Base-by-base conservation (phyloP, 345 rosid genomes). In the Citrus australasica region DNA sequence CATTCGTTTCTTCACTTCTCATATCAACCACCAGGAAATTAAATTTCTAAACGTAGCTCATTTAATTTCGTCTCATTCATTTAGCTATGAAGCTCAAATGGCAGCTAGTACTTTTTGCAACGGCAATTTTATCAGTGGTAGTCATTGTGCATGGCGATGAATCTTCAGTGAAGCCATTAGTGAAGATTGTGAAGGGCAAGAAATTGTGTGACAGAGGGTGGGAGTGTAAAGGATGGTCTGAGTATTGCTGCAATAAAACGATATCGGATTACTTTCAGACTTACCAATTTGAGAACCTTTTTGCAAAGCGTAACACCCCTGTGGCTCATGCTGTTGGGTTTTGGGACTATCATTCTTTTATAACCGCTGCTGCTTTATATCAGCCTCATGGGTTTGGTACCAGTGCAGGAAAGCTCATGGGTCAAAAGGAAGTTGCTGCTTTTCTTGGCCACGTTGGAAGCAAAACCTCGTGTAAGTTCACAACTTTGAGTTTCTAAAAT, bases 401-500 rank as follows among this genome's bases (percentile, higher is more conserved):
- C 62, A 19, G 90, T 16, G 94, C 92, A 0, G 91, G 84, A 55
- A 90, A 92, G 85, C 77, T 56, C n/a, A 82, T 32, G 71, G 89
- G 86, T 16, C 89, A 86, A 89, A 90, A 87, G 82, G 93, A 90
- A 80, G 82, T 90, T 28, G 87, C 96, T 24, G 94, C 92, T 42
- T 92, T 92, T 87, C 90, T 90, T 7, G 94, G 97, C n/a, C 93
- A 90, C 75, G 93, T 90, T 13, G 97, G 94, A 19, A 90, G 94
- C 97, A 91, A 91, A 85, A 92, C 97, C 46, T 90, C 94, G 10
- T 92, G 93, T 86, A 48, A 84, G 91, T 67, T 7, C 22, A 35
- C 7, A 42, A 38, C 48, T n/a, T 30, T 16, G 51, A 51, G 7
- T 51, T 51, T 51, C 1, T 51, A 51, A 51, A 51, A 51, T 16